Percentiles rank a stretch among this genome's conserved stretches.
Conservation (phyloP, 2,329 filamentous ascomycete genomes). For the Pestalotiopsis sp. region DNA sequence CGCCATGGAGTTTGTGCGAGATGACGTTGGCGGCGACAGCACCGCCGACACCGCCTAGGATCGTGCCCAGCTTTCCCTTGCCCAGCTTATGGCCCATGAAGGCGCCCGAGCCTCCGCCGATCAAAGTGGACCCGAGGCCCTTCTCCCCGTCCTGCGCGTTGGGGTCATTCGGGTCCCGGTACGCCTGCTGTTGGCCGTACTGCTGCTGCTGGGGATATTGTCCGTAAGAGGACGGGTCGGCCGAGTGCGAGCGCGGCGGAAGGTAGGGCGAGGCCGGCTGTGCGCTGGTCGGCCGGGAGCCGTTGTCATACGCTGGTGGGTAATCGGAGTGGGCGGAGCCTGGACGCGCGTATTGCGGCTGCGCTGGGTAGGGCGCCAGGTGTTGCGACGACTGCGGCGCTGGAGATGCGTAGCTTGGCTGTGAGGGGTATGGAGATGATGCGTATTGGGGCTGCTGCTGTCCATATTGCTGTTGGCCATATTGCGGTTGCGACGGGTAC, state of each 20-base stretch:
- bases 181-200: conserved; percentile 9
- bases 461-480: conserved; percentile 15
- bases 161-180: conserved; percentile 12
- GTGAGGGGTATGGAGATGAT: conserved; percentile 23
- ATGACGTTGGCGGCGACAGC: conserved; percentile 58
- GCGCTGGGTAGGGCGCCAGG: conserved; percentile 26
- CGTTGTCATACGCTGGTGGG: conserved; percentile 14
- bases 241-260: conserved; percentile 28
- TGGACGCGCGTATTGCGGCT: conserved; percentile 29
- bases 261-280: conserved; percentile 13
- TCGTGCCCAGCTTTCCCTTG: conserved; percentile 54
- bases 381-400: conserved; percentile 23
- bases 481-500: conserved; percentile 24
- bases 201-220: not conserved
- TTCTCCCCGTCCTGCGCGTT: conserved; percentile 48
- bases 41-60: conserved; percentile 56
- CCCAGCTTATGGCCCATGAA: conserved; percentile 57
- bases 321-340: conserved; percentile 32
- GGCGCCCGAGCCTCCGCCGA: conserved; percentile 57
- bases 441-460: conserved; percentile 11
- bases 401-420: conserved; percentile 24
- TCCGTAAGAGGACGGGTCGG: conserved; percentile 25
- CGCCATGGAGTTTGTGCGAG: conserved; percentile 42
- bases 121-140: conserved; percentile 56
- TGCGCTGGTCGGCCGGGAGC: conserved; percentile 7